Percentiles rank a stretch among this genome's conserved stretches.
Conservation (phyloP, 768 basidiomycete species). For the Lyophyllum shimeji region DNA sequence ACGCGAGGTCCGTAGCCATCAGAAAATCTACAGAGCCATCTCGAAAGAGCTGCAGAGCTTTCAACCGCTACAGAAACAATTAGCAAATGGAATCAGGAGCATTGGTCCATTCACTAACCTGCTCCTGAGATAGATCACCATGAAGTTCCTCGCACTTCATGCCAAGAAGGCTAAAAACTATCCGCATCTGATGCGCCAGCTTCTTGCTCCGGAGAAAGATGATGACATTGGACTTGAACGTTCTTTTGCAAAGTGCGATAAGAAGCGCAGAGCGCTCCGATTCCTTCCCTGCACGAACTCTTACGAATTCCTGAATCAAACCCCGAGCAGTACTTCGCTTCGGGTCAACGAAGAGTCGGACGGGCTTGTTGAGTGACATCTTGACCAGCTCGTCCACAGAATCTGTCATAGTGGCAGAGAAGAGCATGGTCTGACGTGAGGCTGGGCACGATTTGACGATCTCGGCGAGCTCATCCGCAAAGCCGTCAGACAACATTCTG, state of each 20-base stretch:
- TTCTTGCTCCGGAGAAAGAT: conserved; percentile 97
- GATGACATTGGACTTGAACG: conserved; percentile 81
- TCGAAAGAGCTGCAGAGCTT: conserved; percentile 83
- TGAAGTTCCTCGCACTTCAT: conserved; percentile 92
- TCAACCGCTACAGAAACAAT: conserved; percentile 61
- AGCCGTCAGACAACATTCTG: conserved; percentile 94
- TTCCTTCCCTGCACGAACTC: conserved; percentile 81
- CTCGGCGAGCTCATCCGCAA: conserved; percentile 91
- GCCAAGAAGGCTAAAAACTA: conserved; percentile 87
- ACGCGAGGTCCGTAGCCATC: conserved; percentile 95
- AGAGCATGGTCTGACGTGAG: conserved; percentile 95
- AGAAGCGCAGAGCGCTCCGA: conserved; percentile 75
- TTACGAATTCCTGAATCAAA: conserved; percentile 92
- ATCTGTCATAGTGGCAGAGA: conserved; percentile 99
- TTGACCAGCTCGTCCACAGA: conserved; percentile 91
- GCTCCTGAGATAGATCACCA: conserved; percentile 94
- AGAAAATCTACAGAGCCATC: conserved; percentile 88
- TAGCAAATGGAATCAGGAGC: neutral
- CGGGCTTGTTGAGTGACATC: conserved; percentile 91
- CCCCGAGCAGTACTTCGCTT: conserved; percentile 84
- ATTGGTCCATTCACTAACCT: conserved; percentile 47
- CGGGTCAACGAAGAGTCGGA: conserved; percentile 93
- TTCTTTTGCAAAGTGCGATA: conserved; percentile 81
- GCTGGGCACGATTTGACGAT: conserved; percentile 88
- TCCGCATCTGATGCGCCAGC: conserved; percentile 94